phyloP scores from a whole-genome alignment of 305 asterid species.

The Fraxinus sp. region DNA sequence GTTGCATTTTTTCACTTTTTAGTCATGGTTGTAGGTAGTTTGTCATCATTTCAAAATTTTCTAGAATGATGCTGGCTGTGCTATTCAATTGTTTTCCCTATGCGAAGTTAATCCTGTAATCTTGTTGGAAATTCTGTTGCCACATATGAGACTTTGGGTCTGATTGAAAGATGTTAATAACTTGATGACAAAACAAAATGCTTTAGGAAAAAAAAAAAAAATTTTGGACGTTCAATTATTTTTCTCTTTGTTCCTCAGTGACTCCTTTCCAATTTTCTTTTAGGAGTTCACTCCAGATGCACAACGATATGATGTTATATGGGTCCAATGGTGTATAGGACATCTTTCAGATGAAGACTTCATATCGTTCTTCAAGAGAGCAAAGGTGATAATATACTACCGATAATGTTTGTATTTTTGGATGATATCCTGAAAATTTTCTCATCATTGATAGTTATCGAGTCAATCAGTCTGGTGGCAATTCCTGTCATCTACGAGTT shows the following conservation, averaged over 20 bases:
- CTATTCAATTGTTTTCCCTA: background rate
- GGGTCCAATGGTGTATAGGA: constrained; percentile 99
- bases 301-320: constrained; percentile 77
- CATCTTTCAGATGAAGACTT: constrained; percentile 94
- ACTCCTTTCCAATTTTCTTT: constrained; percentile 18
- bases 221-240: background rate
- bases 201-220: background rate
- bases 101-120: background rate
- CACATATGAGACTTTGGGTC: background rate
- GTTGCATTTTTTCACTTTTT: background rate
- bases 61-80: background rate
- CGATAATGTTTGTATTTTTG: background rate
- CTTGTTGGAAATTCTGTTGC: background rate
- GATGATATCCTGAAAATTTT: background rate
- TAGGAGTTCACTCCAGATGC: constrained; percentile 89
- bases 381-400: constrained; percentile 50
- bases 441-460: background rate
- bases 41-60: background rate
- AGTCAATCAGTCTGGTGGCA: background rate
- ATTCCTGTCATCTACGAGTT: background rate
- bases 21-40: constrained; percentile 1
- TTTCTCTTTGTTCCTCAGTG: constrained; percentile 15
- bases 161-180: background rate
- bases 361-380: constrained; percentile 73
- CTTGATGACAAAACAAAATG: background rate